A percentile compares a stretch with the other conserved stretches of the same genome.
phyloP scores from a whole-genome alignment of 352 stramenopile species.

The Pythium vanterpoolii region DNA sequence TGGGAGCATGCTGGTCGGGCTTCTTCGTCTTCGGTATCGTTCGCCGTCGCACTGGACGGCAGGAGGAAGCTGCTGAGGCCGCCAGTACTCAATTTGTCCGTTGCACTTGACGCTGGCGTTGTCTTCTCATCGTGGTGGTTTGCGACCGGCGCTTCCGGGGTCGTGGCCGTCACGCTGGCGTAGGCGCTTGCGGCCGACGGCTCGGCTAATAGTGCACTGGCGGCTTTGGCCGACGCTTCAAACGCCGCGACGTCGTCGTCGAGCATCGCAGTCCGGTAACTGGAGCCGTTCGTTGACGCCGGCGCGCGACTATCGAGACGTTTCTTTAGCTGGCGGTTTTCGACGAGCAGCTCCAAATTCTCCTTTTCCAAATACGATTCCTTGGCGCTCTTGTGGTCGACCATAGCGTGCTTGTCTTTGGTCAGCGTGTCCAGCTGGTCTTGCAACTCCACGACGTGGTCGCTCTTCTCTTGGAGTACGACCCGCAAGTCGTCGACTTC shows the following conservation, averaged over 20 bases:
- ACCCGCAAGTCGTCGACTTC: conserved; percentile 51
- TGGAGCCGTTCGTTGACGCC: background rate
- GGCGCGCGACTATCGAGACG: conserved; percentile 26
- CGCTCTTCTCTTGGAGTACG: conserved; percentile 45
- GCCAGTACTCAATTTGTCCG: background rate
- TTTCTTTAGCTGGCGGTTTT: conserved; percentile 58
- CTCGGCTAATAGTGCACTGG: conserved; percentile 13
- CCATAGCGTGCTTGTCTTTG: conserved; percentile 27
- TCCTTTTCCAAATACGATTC: conserved; percentile 65
- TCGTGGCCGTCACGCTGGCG: background rate
- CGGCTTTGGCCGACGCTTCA: conserved; percentile 15
- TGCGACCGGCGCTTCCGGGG: background rate
- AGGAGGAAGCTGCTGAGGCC: conserved; percentile 37
- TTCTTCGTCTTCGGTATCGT: conserved; percentile 33
- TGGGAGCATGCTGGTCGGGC: conserved; percentile 38
- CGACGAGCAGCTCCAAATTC: conserved; percentile 60
- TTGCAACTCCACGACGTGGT: conserved; percentile 40
- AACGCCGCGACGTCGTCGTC: conserved; percentile 19
- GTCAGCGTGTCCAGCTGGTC: conserved; percentile 26
- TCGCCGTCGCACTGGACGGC: conserved; percentile 25
- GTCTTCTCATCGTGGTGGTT: too few relatives aligned
- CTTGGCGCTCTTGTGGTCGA: conserved; percentile 32
- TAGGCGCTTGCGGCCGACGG: conserved; percentile 9
- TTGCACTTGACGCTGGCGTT: background rate
- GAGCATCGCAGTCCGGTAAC: background rate